Conservation (phyloP, 2,329 filamentous ascomycete genomes). For the Sporothrix brasiliensis region DNA sequence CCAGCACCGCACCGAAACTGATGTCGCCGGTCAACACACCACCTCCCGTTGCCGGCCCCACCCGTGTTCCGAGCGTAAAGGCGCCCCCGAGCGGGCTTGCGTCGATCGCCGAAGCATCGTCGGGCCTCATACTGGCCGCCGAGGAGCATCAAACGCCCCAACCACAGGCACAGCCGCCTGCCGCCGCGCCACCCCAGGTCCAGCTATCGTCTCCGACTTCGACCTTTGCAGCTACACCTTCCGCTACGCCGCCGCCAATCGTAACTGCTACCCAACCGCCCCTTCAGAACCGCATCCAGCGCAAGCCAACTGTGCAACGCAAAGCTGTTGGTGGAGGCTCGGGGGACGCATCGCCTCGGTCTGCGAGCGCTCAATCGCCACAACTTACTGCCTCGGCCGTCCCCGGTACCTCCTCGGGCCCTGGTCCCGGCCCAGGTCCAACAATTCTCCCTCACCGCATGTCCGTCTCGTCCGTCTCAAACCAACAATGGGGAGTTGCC, state of each 20-base stretch:
- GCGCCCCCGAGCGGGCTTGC: neutral
- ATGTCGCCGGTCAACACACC: neutral
- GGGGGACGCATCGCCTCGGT: neutral
- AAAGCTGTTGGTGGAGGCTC: slow-evolving; percentile 8
- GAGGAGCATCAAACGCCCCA: slow-evolving; percentile 19
- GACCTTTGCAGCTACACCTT: neutral
- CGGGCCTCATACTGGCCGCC: slow-evolving; percentile 41
- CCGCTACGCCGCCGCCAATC: neutral
- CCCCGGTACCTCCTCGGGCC: neutral
- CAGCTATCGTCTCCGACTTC: slow-evolving; percentile 8
- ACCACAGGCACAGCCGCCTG: neutral
- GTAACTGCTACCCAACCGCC: neutral
- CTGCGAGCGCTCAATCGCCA: slow-evolving; percentile 13
- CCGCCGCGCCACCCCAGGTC: neutral
- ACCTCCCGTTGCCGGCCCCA: neutral
- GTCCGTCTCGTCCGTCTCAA: slow-evolving; percentile 30
- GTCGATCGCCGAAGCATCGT: slow-evolving; percentile 38
- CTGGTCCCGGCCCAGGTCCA: neutral
- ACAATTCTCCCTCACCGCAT: slow-evolving; percentile 13
- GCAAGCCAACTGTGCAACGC: slow-evolving; percentile 29
- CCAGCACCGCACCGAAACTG: neutral
- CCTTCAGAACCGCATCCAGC: slow-evolving; percentile 17
- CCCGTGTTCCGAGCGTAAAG: neutral
- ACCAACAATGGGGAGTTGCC: slow-evolving; percentile 1
- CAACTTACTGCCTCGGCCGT: neutral